Evolutionary conservation across 2,329 filamentous ascomycete genomes (phyloP).

Genomic region (Sclerotinia spermophila): DNA sequence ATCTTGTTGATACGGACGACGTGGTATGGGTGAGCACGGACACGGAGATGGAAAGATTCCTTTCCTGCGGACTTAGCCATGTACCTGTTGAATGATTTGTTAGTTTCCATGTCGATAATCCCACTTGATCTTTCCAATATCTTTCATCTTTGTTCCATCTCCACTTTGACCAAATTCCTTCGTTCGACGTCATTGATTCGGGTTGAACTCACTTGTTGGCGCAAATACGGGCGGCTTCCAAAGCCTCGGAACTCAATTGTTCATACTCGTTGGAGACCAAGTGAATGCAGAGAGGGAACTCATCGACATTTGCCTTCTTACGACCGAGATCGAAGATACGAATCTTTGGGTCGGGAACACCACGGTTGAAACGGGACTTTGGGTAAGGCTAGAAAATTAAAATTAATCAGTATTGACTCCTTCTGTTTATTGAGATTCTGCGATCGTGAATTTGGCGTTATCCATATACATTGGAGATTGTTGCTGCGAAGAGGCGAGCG

Average conservation of each 20-base stretch:
- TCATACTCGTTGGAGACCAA: constrained; percentile 99
- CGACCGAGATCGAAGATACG: constrained; percentile 98
- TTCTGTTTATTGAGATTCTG: neutral
- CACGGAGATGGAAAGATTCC: constrained; percentile 70
- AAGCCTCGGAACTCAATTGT: constrained; percentile 98
- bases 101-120: constrained; percentile 12
- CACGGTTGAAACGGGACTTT: constrained; percentile 99
- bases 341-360: constrained; percentile 81
- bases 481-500: constrained; percentile 19
- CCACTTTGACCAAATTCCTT: constrained; percentile 10
- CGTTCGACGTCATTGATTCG: neutral
- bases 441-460: neutral
- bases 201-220: constrained; percentile 79
- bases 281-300: constrained; percentile 99
- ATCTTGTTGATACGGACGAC: constrained; percentile 99
- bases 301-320: constrained; percentile 98
- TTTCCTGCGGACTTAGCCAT: constrained; percentile 69
- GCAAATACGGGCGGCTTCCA: constrained; percentile 99
- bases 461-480: neutral
- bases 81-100: constrained; percentile 41
- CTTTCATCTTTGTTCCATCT: neutral
- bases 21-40: constrained; percentile 97
- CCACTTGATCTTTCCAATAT: constrained; percentile 4
- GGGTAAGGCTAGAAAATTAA: constrained; percentile 71
- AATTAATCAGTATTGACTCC: constrained; percentile 24